Conservation (phyloP, 169 alveolate genomes). For the Blepharisma undulans region DNA sequence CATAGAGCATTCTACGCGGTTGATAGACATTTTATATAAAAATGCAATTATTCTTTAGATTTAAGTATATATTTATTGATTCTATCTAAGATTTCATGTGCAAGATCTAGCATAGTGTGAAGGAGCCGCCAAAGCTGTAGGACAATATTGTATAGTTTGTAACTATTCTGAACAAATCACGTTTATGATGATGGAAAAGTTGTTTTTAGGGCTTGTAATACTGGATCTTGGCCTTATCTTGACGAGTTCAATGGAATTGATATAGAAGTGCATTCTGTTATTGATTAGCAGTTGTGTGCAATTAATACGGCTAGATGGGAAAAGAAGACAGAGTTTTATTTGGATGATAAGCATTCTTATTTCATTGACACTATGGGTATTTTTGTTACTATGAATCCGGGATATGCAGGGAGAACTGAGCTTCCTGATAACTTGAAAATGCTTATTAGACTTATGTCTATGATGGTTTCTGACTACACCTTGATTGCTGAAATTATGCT, state of each 20-base stretch:
- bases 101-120: too few relatives aligned
- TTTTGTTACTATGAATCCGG: slow-evolving; percentile 89
- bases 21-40: too few relatives aligned
- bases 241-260: slow-evolving; percentile 88
- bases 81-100: too few relatives aligned
- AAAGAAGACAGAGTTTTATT: too few relatives aligned
- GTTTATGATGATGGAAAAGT: slow-evolving; percentile 83
- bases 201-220: slow-evolving; percentile 85
- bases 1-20: too few relatives aligned
- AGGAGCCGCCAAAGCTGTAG: slow-evolving; percentile 88
- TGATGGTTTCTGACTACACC: slow-evolving; percentile 91
- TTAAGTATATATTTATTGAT: too few relatives aligned
- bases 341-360: too few relatives aligned
- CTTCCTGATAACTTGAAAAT: slow-evolving; percentile 87
- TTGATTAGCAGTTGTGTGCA: slow-evolving; percentile 86
- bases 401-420: slow-evolving; percentile 90
- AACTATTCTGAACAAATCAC: slow-evolving; percentile 83
- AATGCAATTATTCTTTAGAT: too few relatives aligned
- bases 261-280: slow-evolving; percentile 87
- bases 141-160: slow-evolving; percentile 83
- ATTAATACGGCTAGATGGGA: slow-evolving; percentile 85
- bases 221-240: slow-evolving; percentile 92
- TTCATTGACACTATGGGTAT: slow-evolving; percentile 84
- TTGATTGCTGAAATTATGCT: slow-evolving; percentile 89
- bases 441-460: slow-evolving; percentile 88